phyloP scores from a whole-genome alignment of 257 asterid species.

The Rubia yunnanensis region DNA sequence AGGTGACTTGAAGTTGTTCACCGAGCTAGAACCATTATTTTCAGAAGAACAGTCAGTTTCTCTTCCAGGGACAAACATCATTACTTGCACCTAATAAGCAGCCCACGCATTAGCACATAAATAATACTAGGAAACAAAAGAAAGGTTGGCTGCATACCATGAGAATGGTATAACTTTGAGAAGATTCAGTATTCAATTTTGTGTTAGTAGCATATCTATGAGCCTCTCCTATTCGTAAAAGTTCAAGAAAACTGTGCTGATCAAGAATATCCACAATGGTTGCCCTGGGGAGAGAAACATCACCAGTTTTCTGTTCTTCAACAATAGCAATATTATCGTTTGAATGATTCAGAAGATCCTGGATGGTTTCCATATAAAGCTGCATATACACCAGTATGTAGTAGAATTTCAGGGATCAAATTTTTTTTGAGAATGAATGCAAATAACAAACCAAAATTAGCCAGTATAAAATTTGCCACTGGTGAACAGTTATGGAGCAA shows the following conservation, averaged over 20 bases:
- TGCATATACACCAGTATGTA: slow-evolving; percentile 31
- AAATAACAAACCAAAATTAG: background rate
- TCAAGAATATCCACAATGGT: slow-evolving; percentile 72
- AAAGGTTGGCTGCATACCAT: slow-evolving; percentile 45
- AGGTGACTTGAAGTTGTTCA: slow-evolving; percentile 63
- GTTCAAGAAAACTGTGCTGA: slow-evolving; percentile 85
- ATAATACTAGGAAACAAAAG: background rate
- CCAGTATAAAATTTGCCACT: slow-evolving; percentile 4
- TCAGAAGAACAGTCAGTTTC: slow-evolving; percentile 57
- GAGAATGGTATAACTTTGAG: slow-evolving; percentile 98
- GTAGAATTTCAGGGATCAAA: slow-evolving; percentile 13
- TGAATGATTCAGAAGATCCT: slow-evolving; percentile 83
- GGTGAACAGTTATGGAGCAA: slow-evolving; percentile 7
- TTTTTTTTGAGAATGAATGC: background rate
- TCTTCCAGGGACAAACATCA: slow-evolving; percentile 56
- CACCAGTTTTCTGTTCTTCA: slow-evolving; percentile 92
- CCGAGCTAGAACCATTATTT: slow-evolving; percentile 40
- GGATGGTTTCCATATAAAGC: slow-evolving; percentile 97
- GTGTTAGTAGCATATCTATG: slow-evolving; percentile 98
- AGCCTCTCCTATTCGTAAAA: slow-evolving; percentile 88
- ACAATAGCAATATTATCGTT: slow-evolving; percentile 93
- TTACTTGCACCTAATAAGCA: slow-evolving; percentile 70
- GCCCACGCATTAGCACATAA: background rate
- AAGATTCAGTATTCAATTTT: slow-evolving; percentile 93
- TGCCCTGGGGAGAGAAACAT: slow-evolving; percentile 98